These are phyloP conservation scores for Prunus mume DNA, from an alignment of 306 rosid genomes.

Conservation along the genomic window DNA sequence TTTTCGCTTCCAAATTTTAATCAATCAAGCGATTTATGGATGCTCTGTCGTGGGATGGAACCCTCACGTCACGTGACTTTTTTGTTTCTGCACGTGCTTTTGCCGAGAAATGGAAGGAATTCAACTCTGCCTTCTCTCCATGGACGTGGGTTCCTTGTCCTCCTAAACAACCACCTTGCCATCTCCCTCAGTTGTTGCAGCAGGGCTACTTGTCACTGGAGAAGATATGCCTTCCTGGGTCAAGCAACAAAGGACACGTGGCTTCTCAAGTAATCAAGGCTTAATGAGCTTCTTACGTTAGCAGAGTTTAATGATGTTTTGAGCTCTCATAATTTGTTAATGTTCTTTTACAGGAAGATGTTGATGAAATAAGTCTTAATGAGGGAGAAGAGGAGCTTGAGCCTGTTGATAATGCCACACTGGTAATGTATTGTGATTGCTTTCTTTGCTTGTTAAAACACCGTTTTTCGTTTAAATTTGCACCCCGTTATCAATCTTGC, in stretches of 20 bases:
- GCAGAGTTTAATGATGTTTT: background rate
- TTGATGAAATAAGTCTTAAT: conserved; percentile 18
- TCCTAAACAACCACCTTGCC: conserved; percentile 37
- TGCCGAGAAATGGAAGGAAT: conserved; percentile 53
- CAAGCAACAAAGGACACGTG: background rate
- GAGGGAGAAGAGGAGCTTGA: conserved; percentile 43
- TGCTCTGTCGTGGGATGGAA: conserved; percentile 53
- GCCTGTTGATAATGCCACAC: conserved; percentile 51
- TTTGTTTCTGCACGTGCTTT: conserved; percentile 48
- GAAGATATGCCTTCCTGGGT: conserved; percentile 38
- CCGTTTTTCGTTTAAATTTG: background rate
- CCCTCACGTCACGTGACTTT: conserved; percentile 57
- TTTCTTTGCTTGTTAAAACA: background rate
- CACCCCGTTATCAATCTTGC: background rate
- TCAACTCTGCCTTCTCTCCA: conserved; percentile 47
- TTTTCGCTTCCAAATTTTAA: background rate
- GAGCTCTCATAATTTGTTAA: background rate
- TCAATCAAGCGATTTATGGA: conserved; percentile 4
- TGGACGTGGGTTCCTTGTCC: conserved; percentile 60
- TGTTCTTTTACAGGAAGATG: conserved; percentile 30
- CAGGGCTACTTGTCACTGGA: conserved; percentile 71
- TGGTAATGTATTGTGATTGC: conserved; percentile 42
- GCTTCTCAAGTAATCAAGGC: conserved; percentile 36
- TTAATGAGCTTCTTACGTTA: background rate
- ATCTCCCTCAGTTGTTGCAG: conserved; percentile 25